Base-by-base conservation (phyloP, 495 filamentous ascomycete species). In the Tuber borchii region DNA sequence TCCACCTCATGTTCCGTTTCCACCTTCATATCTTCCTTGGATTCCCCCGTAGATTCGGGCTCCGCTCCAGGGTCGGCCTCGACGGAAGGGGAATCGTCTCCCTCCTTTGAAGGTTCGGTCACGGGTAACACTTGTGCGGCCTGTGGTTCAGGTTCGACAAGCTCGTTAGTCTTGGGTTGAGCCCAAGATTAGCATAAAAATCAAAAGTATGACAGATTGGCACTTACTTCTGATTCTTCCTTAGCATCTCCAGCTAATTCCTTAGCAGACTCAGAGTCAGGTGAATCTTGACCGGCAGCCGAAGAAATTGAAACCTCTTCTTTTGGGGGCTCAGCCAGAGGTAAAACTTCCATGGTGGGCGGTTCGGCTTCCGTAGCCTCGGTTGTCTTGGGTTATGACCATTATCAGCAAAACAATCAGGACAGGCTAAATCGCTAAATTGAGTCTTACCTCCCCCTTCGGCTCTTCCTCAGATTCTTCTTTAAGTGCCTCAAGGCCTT, bases 161-260 rank as follows among this genome's bases (percentile, higher is more conserved):
- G 9, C 45, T 79, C 76, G 26, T n/a, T 22, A 17, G 51, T 71
- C 9, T 71, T 46, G 17, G 56, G 40, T 37, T 74, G 71, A 71
- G 73, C 46, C 22, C 31, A 16, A 46, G 31, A 20, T 78, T 77
- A 78, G 61, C 44, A 73, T 34, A 37, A 65, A 17, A 65, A 45
- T 70, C 40, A 46, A 10, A 1, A 6, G 1, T 46, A 17, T 40
- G 26, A 39, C 19, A 34, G 26, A 17, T 31, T 8, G 26, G 26
- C 12, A 34, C 56, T 12, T 65, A 65, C 56, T 31, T 26, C 17
- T 17, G 56, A 34, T 40, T 31, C 71, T 74, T 78, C 75, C 76
- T 56, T 43, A 16, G 17, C 42, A 6, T 20, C 68, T 16, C 44
- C 40, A 45, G 37, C 31, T n/a, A n/a, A 40, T 37, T 69, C 40